phyloP scores from a whole-genome alignment of 116 monocot species.

The Zostera marina region DNA sequence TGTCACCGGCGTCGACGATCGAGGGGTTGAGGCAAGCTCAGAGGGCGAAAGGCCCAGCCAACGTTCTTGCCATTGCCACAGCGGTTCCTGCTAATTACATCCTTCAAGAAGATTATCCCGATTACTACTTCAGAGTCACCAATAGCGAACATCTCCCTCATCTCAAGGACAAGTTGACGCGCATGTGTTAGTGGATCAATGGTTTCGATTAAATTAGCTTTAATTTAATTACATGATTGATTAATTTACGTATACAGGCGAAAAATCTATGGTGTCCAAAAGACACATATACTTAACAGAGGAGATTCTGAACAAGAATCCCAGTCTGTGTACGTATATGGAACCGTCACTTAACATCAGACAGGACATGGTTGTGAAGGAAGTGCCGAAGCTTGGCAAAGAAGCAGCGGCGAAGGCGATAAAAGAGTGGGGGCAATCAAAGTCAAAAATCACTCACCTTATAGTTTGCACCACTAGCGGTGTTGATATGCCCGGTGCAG shows the following conservation, averaged over 20 bases:
- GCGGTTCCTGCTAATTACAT: slow-evolving; percentile 11
- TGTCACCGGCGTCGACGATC: too few species aligned
- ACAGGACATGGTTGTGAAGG: too few species aligned
- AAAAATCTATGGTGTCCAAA: background rate
- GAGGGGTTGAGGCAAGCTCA: too few species aligned
- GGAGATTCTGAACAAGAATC: background rate
- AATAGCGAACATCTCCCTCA: too few species aligned
- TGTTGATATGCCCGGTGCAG: too few species aligned
- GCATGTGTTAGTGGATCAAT: slow-evolving; percentile 7
- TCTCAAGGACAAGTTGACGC: slow-evolving; percentile 13
- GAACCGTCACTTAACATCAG: background rate
- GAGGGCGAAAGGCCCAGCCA: slow-evolving; percentile 14
- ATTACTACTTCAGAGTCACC: slow-evolving; percentile 21
- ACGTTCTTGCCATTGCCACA: slow-evolving; percentile 15
- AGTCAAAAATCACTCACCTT: too few species aligned
- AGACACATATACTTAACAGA: background rate
- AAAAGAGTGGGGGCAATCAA: too few species aligned
- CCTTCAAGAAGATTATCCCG: slow-evolving; percentile 11
- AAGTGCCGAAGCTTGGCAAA: too few species aligned
- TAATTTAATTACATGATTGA: background rate
- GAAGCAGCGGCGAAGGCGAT: too few species aligned
- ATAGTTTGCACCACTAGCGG: too few species aligned
- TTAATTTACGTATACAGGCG: background rate
- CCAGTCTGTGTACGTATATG: background rate
- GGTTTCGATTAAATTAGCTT: background rate